A percentile compares a stretch with the other conserved stretches of the same genome.
Evolutionary conservation across 257 asterid genomes (phyloP).

Genomic region (Solanum chiquidenum): DNA sequence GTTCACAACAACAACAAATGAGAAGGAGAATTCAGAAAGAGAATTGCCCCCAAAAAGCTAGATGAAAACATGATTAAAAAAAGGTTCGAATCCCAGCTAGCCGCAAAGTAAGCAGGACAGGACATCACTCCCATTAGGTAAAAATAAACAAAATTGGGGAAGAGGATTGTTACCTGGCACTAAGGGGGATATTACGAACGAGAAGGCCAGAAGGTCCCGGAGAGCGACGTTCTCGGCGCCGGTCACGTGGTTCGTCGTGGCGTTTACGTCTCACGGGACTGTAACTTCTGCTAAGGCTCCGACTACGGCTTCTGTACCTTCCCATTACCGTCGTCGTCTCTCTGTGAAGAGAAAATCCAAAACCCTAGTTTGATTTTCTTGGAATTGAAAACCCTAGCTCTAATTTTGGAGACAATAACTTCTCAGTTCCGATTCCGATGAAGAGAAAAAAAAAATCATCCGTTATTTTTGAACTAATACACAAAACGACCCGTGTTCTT

Average conservation of each 20-base stretch:
- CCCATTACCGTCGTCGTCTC: constrained; percentile 17
- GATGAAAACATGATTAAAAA: not conserved
- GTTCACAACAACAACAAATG: not conserved
- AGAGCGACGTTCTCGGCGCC: constrained; percentile 61
- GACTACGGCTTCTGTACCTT: constrained; percentile 50
- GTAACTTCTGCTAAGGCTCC: constrained; percentile 42
- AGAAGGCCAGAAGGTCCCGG: constrained; percentile 92
- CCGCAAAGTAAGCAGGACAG: not conserved
- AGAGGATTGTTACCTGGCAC: constrained; percentile 39
- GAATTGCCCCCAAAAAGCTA: not conserved
- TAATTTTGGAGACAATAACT: not conserved
- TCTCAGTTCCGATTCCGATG: not conserved
- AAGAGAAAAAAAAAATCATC: not conserved
- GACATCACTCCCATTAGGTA: not conserved
- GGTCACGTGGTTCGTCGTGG: constrained; percentile 67
- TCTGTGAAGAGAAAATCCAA: not conserved
- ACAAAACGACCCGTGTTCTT: not conserved
- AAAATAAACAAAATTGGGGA: not conserved
- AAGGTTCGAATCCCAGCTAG: not conserved
- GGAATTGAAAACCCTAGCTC: constrained; percentile 1
- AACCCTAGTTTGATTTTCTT: not conserved
- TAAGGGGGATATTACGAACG: constrained; percentile 82
- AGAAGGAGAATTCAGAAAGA: not conserved
- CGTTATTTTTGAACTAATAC: not conserved
- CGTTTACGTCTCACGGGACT: constrained; percentile 65